These are phyloP conservation scores for Acidiella bohemica DNA, from an alignment of 495 filamentous ascomycete genomes.

Conservation along the genomic window DNA sequence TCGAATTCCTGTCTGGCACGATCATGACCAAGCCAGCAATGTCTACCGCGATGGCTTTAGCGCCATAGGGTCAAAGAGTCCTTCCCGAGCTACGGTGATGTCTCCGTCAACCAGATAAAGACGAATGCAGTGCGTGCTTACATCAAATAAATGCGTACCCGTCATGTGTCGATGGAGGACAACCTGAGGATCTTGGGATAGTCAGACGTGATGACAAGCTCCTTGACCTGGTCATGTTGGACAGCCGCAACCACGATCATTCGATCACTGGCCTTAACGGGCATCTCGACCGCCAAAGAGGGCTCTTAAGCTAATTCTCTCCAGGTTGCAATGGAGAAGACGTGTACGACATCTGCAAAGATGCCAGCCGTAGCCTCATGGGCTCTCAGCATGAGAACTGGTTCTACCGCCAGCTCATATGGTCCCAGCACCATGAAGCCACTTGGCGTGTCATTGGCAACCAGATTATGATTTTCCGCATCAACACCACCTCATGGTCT, in stretches of 20 bases:
- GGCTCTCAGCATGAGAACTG: slow-evolving; percentile 51
- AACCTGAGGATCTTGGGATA: slow-evolving; percentile 51
- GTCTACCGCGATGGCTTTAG: slow-evolving; percentile 41
- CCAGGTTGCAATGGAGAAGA: slow-evolving; percentile 40
- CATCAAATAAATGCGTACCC: slow-evolving; percentile 50
- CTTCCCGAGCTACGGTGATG: slow-evolving; percentile 42
- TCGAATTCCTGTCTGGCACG: slow-evolving; percentile 30
- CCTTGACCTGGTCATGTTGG: slow-evolving; percentile 52
- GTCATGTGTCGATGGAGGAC: slow-evolving; percentile 49
- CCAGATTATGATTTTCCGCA: slow-evolving; percentile 47
- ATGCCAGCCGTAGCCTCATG: slow-evolving; percentile 47
- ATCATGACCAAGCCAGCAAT: slow-evolving; percentile 52
- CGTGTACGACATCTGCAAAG: slow-evolving; percentile 39
- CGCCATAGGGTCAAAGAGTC: slow-evolving; percentile 46
- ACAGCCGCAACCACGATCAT: slow-evolving; percentile 53
- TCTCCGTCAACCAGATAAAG: slow-evolving; percentile 49
- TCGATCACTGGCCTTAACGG: slow-evolving; percentile 25
- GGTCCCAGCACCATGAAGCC: slow-evolving; percentile 39
- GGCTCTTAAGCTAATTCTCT: no score
- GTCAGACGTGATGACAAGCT: slow-evolving; percentile 47
- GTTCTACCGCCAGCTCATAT: slow-evolving; percentile 43
- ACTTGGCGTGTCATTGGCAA: slow-evolving; percentile 52
- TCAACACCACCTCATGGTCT: slow-evolving; percentile 33
- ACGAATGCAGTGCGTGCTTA: slow-evolving; percentile 56
- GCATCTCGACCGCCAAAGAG: no score